Evolutionary conservation across 1,284 basidiomycete species (phyloP).

Genomic region (Golubevia pallescens): DNA sequence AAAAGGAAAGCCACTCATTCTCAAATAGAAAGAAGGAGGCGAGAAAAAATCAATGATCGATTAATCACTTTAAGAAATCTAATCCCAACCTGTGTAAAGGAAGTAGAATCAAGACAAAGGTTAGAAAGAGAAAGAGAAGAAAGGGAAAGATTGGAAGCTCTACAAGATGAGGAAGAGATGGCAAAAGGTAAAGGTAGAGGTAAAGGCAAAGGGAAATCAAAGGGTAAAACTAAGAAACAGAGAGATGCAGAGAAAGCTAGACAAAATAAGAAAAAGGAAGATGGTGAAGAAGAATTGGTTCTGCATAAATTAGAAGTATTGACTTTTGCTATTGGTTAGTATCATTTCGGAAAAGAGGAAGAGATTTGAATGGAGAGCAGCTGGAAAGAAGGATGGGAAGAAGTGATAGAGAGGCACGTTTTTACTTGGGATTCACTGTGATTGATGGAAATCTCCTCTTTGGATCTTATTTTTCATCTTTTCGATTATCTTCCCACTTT

Average conservation of each 20-base stretch:
- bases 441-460: too few species aligned
- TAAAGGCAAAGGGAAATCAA: slow-evolving; percentile 33
- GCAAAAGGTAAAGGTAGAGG: slow-evolving; percentile 31
- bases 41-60: slow-evolving; percentile 28
- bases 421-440: too few species aligned
- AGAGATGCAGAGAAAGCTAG: slow-evolving; percentile 16
- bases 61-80: slow-evolving; percentile 20
- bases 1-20: slow-evolving; percentile 40
- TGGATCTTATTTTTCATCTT: too few species aligned
- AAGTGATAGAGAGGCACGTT: too few species aligned
- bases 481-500: background rate
- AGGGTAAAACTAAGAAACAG: slow-evolving; percentile 41
- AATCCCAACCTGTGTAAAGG: slow-evolving; percentile 24
- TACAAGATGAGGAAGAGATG: background rate
- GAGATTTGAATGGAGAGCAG: background rate
- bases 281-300: slow-evolving; percentile 39
- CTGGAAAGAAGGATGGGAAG: too few species aligned
- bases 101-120: slow-evolving; percentile 36
- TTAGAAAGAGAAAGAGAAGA: slow-evolving; percentile 38
- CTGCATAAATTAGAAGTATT: slow-evolving; percentile 52
- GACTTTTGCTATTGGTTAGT: slow-evolving; percentile 38
- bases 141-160: slow-evolving; percentile 11
- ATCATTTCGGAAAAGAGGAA: background rate
- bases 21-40: slow-evolving; percentile 20
- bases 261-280: slow-evolving; percentile 16